Conservation (phyloP, 176 grass and related monocot genomes). For the Hyparrhenia diplandra region DNA sequence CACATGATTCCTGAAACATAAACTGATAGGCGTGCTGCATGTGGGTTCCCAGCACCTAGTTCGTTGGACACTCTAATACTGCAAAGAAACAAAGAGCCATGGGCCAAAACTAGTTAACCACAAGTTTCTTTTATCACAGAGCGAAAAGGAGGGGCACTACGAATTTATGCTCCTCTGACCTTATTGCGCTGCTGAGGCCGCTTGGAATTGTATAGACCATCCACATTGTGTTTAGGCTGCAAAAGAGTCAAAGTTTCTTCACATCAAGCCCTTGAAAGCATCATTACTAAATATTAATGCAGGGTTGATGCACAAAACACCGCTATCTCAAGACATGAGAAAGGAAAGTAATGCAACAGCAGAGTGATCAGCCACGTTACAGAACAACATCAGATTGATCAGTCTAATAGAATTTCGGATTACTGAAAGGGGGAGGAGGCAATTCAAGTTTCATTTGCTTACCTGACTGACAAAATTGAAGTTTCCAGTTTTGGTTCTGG, state of each 20-base stretch:
- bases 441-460: constrained; percentile 7
- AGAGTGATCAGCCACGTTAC: no score
- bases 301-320: not conserved
- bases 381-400: not conserved
- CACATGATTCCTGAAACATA: constrained; percentile 56
- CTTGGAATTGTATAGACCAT: constrained; percentile 97
- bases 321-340: constrained; percentile 8
- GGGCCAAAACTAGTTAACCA: not conserved
- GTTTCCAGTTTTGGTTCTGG: constrained; percentile 88
- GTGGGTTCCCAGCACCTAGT: constrained; percentile 64
- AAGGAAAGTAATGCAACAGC: not conserved
- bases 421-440: no score
- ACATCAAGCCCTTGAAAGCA: not conserved
- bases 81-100: constrained; percentile 10
- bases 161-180: constrained; percentile 30
- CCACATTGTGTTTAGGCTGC: constrained; percentile 95
- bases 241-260: not conserved
- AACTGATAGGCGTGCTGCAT: constrained; percentile 50
- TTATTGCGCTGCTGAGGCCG: constrained; percentile 76
- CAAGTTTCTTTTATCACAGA: not conserved
- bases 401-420: no score
- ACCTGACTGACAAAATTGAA: constrained; percentile 92
- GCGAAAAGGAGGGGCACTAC: not conserved
- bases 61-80: constrained; percentile 89
- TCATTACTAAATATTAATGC: not conserved